Percentiles rank a stretch among this genome's conserved stretches.
Conservation (phyloP, 441 rosid genomes). For the Cnidoscolus chayamansa region DNA sequence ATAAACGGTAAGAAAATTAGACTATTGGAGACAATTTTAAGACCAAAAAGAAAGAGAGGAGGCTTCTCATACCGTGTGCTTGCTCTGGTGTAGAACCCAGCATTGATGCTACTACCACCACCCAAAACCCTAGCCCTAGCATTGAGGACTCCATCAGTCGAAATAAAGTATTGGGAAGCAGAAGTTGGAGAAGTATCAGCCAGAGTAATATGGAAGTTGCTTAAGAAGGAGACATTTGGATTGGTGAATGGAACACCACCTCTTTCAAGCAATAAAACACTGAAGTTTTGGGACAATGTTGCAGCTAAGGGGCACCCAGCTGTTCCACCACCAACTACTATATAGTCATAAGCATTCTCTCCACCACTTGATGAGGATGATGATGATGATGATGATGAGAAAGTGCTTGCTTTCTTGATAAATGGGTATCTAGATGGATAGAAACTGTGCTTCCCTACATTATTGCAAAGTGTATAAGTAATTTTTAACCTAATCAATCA, state of each 20-base stretch:
- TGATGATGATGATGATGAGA: slow-evolving; percentile 47
- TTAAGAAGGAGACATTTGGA: slow-evolving; percentile 66
- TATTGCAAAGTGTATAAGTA: no score
- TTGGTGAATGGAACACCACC: slow-evolving; percentile 89
- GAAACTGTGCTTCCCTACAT: slow-evolving; percentile 30
- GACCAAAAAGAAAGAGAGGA: neutral
- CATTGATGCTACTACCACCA: slow-evolving; percentile 84
- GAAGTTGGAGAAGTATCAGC: slow-evolving; percentile 68
- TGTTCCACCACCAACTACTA: slow-evolving; percentile 86
- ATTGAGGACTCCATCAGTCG: slow-evolving; percentile 85
- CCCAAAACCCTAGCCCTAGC: slow-evolving; percentile 85
- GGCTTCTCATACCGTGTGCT: slow-evolving; percentile 45
- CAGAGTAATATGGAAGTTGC: slow-evolving; percentile 66
- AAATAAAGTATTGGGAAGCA: slow-evolving; percentile 71
- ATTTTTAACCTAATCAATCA: no score
- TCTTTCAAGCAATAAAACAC: slow-evolving; percentile 76
- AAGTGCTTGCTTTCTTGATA: slow-evolving; percentile 68
- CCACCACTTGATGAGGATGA: slow-evolving; percentile 48
- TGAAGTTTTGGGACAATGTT: slow-evolving; percentile 71
- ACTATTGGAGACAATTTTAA: neutral
- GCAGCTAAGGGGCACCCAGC: slow-evolving; percentile 93
- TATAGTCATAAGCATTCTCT: slow-evolving; percentile 55
- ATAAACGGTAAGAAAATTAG: neutral
- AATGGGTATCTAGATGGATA: slow-evolving; percentile 52
- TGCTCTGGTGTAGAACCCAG: slow-evolving; percentile 89